phyloP scores from a whole-genome alignment of 148 eudicot genomes.

The Agrostemma githago region DNA sequence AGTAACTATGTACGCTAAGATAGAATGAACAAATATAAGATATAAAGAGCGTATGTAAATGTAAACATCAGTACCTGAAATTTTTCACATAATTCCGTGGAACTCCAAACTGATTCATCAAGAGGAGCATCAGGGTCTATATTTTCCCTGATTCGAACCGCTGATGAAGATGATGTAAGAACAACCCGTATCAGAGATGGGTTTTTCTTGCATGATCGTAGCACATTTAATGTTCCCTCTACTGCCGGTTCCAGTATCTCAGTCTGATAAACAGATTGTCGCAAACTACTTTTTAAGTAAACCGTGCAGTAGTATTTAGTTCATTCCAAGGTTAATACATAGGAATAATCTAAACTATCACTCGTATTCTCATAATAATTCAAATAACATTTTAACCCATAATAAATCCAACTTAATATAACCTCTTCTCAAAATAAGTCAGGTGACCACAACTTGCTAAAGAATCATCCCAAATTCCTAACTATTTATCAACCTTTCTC shows the following conservation, averaged over 20 bases:
- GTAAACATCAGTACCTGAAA: conserved; percentile 36
- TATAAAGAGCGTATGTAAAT: not conserved
- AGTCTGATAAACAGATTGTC: conserved; percentile 28
- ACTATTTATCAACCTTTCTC: too few species aligned
- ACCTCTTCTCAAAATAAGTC: too few species aligned
- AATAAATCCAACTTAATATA: too few species aligned
- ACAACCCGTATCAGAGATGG: conserved; percentile 76
- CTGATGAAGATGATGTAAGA: conserved; percentile 84
- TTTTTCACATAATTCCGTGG: conserved; percentile 63
- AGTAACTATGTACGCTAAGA: not conserved
- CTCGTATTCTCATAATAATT: too few species aligned
- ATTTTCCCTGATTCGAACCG: conserved; percentile 61
- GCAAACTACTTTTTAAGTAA: not conserved
- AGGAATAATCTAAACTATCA: too few species aligned
- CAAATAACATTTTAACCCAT: too few species aligned
- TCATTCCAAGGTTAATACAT: too few species aligned
- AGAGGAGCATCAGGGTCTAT: conserved; percentile 48
- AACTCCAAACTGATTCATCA: conserved; percentile 87
- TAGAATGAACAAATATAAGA: not conserved
- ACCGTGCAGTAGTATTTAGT: too few species aligned
- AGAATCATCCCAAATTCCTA: too few species aligned
- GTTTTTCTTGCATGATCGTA: conserved; percentile 77
- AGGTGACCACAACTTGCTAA: too few species aligned
- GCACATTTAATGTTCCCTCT: conserved; percentile 79
- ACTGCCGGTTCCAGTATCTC: conserved; percentile 87